Percentiles rank a stretch among this genome's conserved stretches.
phyloP scores from a whole-genome alignment of 1,284 basidiomycete genomes.

The Trametes polyzona region DNA sequence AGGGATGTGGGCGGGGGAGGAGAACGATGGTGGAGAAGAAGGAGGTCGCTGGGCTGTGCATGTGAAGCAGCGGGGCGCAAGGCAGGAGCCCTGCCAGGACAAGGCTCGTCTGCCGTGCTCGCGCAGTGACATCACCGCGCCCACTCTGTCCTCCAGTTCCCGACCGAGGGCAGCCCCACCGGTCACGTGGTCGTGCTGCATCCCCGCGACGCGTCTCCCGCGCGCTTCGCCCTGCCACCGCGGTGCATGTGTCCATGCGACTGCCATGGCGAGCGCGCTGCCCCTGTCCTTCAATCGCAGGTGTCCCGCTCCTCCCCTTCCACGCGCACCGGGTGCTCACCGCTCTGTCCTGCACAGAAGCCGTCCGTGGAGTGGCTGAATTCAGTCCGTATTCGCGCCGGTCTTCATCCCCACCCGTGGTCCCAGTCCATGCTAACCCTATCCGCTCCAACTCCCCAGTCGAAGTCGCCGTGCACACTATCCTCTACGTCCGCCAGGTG shows the following conservation, averaged over 20 bases:
- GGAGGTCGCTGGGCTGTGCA: background rate
- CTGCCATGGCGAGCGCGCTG: constrained; percentile 20
- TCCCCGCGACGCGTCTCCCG: constrained; percentile 1
- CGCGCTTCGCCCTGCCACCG: background rate
- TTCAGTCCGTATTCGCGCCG: constrained; percentile 50
- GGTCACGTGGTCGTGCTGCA: constrained; percentile 18
- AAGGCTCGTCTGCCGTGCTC: background rate
- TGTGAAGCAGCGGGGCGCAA: too few relatives aligned
- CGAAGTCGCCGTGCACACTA: constrained; percentile 91
- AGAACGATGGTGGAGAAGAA: background rate
- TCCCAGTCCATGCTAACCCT: background rate
- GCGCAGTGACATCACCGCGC: constrained; percentile 20
- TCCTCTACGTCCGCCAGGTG: constrained; percentile 87
- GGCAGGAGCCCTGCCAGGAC: constrained; percentile 1
- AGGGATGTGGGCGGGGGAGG: background rate
- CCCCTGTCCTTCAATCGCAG: constrained; percentile 41
- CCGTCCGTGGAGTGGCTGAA: constrained; percentile 61
- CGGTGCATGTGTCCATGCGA: background rate
- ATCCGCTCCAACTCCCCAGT: constrained; percentile 51
- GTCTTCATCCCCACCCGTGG: background rate
- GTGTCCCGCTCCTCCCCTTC: constrained; percentile 12
- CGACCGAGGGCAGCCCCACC: background rate
- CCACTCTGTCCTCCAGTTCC: background rate
- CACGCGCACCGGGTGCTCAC: background rate
- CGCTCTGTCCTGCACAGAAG: constrained; percentile 44